Evolutionary conservation across 768 basidiomycete species (phyloP).

Genomic region (Russula vinacea): DNA sequence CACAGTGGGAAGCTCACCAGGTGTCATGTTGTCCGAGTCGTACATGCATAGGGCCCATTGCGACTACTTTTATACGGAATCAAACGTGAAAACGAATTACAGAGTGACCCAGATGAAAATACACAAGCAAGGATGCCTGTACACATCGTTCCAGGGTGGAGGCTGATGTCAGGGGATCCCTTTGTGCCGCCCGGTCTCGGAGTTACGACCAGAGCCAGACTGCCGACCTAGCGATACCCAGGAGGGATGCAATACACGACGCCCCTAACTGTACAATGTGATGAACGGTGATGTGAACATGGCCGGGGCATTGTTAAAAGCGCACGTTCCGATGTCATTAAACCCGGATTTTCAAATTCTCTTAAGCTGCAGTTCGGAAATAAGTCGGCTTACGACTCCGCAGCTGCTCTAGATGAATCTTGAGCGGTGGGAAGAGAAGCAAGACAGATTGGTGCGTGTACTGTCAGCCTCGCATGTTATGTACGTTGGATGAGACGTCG

Average conservation of each 20-base stretch:
- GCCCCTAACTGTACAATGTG: slow-evolving; percentile 23
- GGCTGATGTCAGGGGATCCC: slow-evolving; percentile 13
- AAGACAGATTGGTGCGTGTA: slow-evolving; percentile 18
- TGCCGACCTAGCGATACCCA: slow-evolving; percentile 13
- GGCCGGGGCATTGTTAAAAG: slow-evolving; percentile 6
- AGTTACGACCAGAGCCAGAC: slow-evolving; percentile 10
- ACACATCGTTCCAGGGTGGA: slow-evolving; percentile 16
- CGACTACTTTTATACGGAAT: slow-evolving; percentile 21
- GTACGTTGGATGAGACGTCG: slow-evolving; percentile 22
- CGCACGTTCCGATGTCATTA: slow-evolving; percentile 13
- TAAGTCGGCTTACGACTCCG: slow-evolving; percentile 18
- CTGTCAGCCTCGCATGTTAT: slow-evolving; percentile 23
- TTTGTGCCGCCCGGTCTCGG: slow-evolving; percentile 13
- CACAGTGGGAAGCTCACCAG: slow-evolving; percentile 16
- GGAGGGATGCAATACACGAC: slow-evolving; percentile 12
- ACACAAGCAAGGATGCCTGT: slow-evolving; percentile 12
- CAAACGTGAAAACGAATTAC: background rate
- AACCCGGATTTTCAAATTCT: background rate
- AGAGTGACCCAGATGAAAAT: background rate
- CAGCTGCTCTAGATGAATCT: slow-evolving; percentile 13
- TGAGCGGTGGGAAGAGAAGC: slow-evolving; percentile 19
- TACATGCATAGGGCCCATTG: background rate
- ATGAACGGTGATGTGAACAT: slow-evolving; percentile 21
- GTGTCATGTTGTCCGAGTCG: slow-evolving; percentile 16
- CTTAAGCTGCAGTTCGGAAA: slow-evolving; percentile 13